phyloP scores from a whole-genome alignment of 2,329 filamentous ascomycete genomes.

The Cladosporium cucumerinum region DNA sequence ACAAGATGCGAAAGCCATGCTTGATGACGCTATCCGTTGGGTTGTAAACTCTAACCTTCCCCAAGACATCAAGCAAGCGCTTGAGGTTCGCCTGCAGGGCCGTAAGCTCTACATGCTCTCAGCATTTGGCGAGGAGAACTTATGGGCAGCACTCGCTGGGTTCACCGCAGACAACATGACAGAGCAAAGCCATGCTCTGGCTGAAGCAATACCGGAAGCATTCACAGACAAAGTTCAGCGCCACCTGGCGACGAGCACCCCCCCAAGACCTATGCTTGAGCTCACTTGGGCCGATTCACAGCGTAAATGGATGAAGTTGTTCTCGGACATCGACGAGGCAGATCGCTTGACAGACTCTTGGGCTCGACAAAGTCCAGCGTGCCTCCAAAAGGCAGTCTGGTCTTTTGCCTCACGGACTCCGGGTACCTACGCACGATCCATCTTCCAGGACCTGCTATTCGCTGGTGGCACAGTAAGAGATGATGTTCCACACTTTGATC shows the following conservation, averaged over 20 bases:
- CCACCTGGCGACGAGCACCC: constrained; percentile 88
- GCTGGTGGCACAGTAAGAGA: constrained; percentile 66
- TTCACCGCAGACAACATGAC: constrained; percentile 46
- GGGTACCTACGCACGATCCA: constrained; percentile 74
- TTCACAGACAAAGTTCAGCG: constrained; percentile 90
- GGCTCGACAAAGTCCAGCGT: constrained; percentile 25
- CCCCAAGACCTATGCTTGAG: constrained; percentile 83
- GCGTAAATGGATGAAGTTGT: constrained; percentile 65
- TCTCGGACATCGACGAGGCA: constrained; percentile 65
- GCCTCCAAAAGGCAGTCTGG: constrained; percentile 45
- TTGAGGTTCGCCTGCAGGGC: constrained; percentile 57
- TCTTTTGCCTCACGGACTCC: constrained; percentile 73
- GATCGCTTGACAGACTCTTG: constrained; percentile 22
- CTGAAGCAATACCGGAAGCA: constrained; percentile 65
- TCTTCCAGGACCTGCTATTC: constrained; percentile 53
- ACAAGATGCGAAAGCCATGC: constrained; percentile 52
- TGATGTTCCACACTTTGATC: constrained; percentile 64
- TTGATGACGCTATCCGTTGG: constrained; percentile 55
- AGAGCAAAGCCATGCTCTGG: constrained; percentile 56
- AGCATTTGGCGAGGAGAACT: constrained; percentile 39
- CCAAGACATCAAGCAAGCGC: constrained; percentile 23
- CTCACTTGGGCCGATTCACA: constrained; percentile 70
- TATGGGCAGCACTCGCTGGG: constrained; percentile 32
- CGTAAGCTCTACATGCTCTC: constrained; percentile 60
- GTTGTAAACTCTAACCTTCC: constrained; percentile 8